A percentile compares a stretch with the other conserved stretches of the same genome.
Conservation (phyloP, 2,329 filamentous ascomycete species). For the Trichoderma afroharzianum region DNA sequence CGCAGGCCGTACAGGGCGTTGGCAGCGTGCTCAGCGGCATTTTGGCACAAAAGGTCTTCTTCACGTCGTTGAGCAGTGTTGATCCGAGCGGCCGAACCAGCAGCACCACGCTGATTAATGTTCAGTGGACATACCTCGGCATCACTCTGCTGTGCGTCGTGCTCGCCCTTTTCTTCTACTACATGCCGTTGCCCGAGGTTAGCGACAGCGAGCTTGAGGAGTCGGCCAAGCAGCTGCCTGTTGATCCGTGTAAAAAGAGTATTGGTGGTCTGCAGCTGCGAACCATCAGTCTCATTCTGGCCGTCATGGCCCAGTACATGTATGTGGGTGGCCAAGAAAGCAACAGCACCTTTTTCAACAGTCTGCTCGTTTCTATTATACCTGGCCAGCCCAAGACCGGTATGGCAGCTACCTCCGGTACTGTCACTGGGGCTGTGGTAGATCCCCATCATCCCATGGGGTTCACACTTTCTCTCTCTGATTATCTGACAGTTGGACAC, state of each 20-base stretch:
- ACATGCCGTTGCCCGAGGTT: constrained; percentile 62
- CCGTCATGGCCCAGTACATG: constrained; percentile 71
- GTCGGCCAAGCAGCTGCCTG: constrained; percentile 45
- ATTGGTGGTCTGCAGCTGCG: constrained; percentile 51
- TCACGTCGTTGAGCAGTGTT: constrained; percentile 51
- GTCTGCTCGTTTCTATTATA: constrained; percentile 44
- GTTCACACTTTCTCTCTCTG: constrained; percentile 53
- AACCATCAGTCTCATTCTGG: constrained; percentile 61
- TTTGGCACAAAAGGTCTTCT: constrained; percentile 71
- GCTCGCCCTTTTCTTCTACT: constrained; percentile 66
- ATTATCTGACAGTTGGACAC: constrained; percentile 70
- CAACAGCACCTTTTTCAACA: constrained; percentile 58
- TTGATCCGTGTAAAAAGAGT: constrained; percentile 48
- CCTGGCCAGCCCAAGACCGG: constrained; percentile 27
- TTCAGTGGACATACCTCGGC: constrained; percentile 84
- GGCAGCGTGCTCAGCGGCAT: constrained; percentile 70
- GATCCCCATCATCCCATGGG: constrained; percentile 36
- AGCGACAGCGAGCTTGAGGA: constrained; percentile 52
- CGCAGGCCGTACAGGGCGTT: constrained; percentile 73
- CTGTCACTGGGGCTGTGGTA: constrained; percentile 23
- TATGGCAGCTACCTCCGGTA: constrained; percentile 23
- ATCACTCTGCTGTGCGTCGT: constrained; percentile 71
- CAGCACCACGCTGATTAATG: constrained; percentile 58
- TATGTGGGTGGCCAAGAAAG: constrained; percentile 74
- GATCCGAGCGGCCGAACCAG: constrained; percentile 20